Conservation (phyloP, 1,139 yeast species). For the Debaryomyces udenii region DNA sequence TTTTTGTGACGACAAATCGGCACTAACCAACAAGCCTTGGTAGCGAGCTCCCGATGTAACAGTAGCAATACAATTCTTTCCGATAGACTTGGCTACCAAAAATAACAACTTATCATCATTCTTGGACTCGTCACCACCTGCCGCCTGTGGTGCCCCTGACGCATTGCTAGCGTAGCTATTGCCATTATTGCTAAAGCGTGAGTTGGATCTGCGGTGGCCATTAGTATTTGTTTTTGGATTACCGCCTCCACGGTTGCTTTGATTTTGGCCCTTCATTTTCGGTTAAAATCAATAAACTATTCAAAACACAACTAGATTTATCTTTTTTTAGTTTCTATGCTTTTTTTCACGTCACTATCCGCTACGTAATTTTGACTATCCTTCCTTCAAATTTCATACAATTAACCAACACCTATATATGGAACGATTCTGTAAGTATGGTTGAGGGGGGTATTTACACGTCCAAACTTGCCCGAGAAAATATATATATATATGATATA, state of each 20-base stretch:
- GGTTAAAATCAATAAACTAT: neutral
- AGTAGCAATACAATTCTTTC: conserved; percentile 59
- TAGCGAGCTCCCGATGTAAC: conserved; percentile 63
- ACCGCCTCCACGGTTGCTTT: conserved; percentile 22
- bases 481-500: neutral
- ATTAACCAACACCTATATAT: conserved; percentile 4
- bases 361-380: conserved; percentile 1
- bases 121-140: conserved; percentile 11
- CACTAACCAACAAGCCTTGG: conserved; percentile 57
- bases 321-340: conserved; percentile 2
- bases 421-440: conserved; percentile 1
- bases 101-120: conserved; percentile 50
- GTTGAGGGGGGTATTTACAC: conserved; percentile 7
- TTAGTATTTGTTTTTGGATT: conserved; percentile 18
- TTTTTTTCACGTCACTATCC: conserved; percentile 6
- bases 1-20: conserved; percentile 23
- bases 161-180: conserved; percentile 2
- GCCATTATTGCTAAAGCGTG: conserved; percentile 19
- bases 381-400: conserved; percentile 6
- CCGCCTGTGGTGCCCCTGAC: conserved; percentile 1
- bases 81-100: conserved; percentile 57
- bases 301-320: neutral
- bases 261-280: conserved; percentile 30
- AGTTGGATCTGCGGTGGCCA: conserved; percentile 34
- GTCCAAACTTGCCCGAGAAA: conserved; percentile 4